These are phyloP conservation scores for Neurospora sp. DNA, from an alignment of 2,329 filamentous ascomycete genomes.

Conservation along the genomic window DNA sequence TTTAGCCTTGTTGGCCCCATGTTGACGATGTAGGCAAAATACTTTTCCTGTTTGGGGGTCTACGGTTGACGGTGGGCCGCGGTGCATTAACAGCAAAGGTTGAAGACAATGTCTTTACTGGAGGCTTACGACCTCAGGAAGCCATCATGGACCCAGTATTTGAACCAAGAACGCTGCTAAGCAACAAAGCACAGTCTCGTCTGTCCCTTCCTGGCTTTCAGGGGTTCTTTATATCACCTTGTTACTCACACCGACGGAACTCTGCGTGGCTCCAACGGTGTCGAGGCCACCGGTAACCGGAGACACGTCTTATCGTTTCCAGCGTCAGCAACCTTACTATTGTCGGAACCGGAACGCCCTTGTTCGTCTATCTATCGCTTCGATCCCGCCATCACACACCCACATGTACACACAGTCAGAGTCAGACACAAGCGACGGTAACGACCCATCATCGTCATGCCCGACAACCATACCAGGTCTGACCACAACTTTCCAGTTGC, in stretches of 20 bases:
- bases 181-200: not conserved
- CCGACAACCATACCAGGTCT: not conserved
- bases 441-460: not conserved
- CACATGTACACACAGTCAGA: not conserved
- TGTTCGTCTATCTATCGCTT: not conserved
- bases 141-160: conserved; percentile 2
- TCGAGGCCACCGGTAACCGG: not conserved
- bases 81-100: not conserved
- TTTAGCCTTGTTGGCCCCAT: not conserved
- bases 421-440: not conserved
- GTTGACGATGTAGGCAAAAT: not conserved
- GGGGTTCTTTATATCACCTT: not conserved
- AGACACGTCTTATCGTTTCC: not conserved
- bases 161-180: not conserved
- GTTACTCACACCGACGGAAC: not conserved
- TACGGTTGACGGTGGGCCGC: not conserved
- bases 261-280: not conserved
- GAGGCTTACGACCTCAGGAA: not conserved
- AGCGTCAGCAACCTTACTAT: not conserved
- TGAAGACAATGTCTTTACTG: not conserved
- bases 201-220: not conserved
- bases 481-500: not conserved
- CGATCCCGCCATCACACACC: not conserved
- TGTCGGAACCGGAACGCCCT: not conserved
- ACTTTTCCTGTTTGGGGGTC: not conserved